These are phyloP conservation scores for Boletus mariae DNA, from an alignment of 1,284 basidiomycete genomes.

Conservation along the genomic window DNA sequence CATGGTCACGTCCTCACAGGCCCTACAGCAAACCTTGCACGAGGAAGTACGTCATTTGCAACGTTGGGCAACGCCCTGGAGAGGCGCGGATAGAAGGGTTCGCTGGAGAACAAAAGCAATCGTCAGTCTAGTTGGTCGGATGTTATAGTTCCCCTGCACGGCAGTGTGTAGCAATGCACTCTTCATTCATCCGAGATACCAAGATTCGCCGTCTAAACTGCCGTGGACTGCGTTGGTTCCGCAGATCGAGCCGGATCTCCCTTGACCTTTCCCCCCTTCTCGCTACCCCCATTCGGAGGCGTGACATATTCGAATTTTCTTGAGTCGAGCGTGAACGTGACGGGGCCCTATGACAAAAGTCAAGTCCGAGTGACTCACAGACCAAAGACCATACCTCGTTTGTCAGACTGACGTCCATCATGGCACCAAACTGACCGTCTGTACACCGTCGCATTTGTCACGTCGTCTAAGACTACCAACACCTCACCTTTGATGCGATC, in stretches of 20 bases:
- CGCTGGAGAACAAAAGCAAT: conserved; percentile 66
- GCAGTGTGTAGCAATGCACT: not conserved
- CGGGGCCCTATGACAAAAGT: conserved; percentile 59
- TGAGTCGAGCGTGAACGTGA: conserved; percentile 79
- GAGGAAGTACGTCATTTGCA: conserved; percentile 48
- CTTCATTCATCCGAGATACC: conserved; percentile 2
- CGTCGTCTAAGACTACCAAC: not conserved
- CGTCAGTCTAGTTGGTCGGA: conserved; percentile 62
- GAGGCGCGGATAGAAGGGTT: conserved; percentile 63
- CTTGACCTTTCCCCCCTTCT: conserved; percentile 2
- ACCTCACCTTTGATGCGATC: conserved; percentile 74
- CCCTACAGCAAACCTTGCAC: conserved; percentile 39
- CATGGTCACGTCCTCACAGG: conserved; percentile 62
- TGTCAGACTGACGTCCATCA: conserved; percentile 84
- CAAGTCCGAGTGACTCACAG: conserved; percentile 1
- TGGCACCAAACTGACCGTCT: conserved; percentile 92
- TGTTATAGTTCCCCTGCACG: conserved; percentile 39
- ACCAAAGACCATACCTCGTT: conserved; percentile 65
- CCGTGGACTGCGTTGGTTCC: conserved; percentile 3
- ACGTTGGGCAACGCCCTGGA: conserved; percentile 50
- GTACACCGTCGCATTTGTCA: conserved; percentile 1
- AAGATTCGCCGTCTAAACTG: not conserved
- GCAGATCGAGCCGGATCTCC: not conserved
- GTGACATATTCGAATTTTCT: conserved; percentile 59
- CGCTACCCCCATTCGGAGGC: conserved; percentile 5